These are phyloP conservation scores for Ceratorhiza oryzae-sativae DNA, from an alignment of 1,284 basidiomycete genomes.

Conservation along the genomic window DNA sequence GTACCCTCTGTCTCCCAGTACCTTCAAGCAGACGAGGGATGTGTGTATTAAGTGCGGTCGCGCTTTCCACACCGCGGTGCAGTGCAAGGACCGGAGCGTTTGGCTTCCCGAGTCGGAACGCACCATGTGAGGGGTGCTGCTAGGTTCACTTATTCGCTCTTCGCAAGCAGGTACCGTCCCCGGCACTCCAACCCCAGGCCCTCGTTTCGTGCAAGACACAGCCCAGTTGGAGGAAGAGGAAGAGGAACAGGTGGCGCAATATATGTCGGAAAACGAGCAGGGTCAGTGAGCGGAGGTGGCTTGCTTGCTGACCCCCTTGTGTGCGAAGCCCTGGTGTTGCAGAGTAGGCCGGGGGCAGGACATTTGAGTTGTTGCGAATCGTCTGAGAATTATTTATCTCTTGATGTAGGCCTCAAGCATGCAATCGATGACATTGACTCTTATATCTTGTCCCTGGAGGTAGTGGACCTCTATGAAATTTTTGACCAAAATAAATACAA, in stretches of 20 bases:
- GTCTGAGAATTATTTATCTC: background rate
- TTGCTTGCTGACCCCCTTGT: background rate
- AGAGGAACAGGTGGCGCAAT: background rate
- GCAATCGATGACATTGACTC: background rate
- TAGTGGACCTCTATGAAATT: constrained; percentile 3
- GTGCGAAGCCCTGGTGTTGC: background rate
- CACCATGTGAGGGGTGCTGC: background rate
- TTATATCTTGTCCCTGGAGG: background rate
- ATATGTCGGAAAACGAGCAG: constrained; percentile 4
- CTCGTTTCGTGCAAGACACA: background rate
- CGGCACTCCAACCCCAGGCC: background rate
- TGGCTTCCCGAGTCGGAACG: background rate
- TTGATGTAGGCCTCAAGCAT: background rate
- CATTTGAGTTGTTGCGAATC: no score
- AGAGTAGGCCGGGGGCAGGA: no score
- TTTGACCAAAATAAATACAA: constrained; percentile 9
- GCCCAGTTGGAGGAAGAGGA: no score
- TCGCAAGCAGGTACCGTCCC: background rate
- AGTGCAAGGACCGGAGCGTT: background rate
- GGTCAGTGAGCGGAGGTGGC: constrained; percentile 8
- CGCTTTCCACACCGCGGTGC: background rate
- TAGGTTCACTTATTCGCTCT: background rate
- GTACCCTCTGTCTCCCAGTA: background rate
- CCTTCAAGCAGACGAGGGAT: background rate
- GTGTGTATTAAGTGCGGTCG: background rate